Base-by-base conservation (phyloP, 805 yeast genomes). In the Candida sanyiensis region DNA sequence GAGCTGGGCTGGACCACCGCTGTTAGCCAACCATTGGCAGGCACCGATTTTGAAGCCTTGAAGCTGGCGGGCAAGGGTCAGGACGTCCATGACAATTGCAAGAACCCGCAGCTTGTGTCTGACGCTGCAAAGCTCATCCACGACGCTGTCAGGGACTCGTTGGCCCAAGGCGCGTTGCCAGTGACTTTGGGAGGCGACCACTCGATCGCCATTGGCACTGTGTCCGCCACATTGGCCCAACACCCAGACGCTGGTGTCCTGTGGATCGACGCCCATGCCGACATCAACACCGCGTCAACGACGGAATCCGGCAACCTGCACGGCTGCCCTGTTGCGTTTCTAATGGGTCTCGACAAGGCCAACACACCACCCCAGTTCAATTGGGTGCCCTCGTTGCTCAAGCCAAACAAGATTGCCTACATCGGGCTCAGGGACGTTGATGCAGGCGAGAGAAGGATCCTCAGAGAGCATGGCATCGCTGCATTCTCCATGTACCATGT, bases 221-320 rank as follows among this genome's bases (percentile, higher is more conserved):
- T 90, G 25, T 71, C 86, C 22, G 97, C 94, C 3, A 84, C 89
- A 23, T 70, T 87, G 46, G 76, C 75, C 13, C 73, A 75, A 47
- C 69, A 82, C 58, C 96, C 96, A 15, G 87, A 89, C 50, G 87
- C 95, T 20, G 88, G 95, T 54, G 69, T 90, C 28, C 59, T 90
- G 46, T 90, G 98, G 98, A 82, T 90, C 51, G 98, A 90, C 63
- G 98, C 98, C 0, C 98, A 90, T 61, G 96, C 97, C 15, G 98
- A 90, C 61, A 82, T 93, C 58, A 93, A 93, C 68, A 83, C 97
- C 1, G 85, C 96, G 9, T 68, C 70, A 25, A 77, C 87, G 7
- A 80, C 97, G 2, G 82, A 73, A 21, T 77, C 90, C 7, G 97
- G 97, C 29, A 93, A 90, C 61, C 69, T 90, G 51, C 98, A 90